These are phyloP conservation scores for Pleurotus pulmonarius DNA, from an alignment of 768 basidiomycete genomes.

Conservation along the genomic window DNA sequence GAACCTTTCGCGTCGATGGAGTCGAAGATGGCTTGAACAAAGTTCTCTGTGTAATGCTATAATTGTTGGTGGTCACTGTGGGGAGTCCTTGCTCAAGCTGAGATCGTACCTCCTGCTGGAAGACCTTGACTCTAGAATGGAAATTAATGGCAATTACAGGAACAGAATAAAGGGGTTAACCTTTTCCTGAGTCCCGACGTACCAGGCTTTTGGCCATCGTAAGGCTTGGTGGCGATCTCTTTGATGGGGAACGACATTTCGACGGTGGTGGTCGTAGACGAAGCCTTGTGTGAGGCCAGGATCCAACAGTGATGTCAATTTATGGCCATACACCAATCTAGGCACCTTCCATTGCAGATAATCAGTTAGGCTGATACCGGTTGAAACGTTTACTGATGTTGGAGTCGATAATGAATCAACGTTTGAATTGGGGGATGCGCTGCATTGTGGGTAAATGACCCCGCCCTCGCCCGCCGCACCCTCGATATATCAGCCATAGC, in stretches of 20 bases:
- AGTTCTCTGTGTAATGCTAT: constrained; percentile 99
- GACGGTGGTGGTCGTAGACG: not conserved
- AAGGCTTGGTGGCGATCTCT: constrained; percentile 79
- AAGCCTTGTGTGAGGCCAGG: not conserved
- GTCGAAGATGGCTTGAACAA: constrained; percentile 90
- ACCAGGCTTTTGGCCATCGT: constrained; percentile 94
- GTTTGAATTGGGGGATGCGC: not conserved
- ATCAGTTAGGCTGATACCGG: not conserved
- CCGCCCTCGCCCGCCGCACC: no score
- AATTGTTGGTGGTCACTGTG: constrained; percentile 7
- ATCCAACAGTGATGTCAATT: constrained; percentile 6
- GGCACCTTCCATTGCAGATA: constrained; percentile 3
- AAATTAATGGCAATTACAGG: constrained; percentile 18
- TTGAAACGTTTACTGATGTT: not conserved
- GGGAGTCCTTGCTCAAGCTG: not conserved
- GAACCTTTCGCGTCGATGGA: constrained; percentile 78
- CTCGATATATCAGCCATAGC: no score
- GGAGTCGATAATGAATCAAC: not conserved
- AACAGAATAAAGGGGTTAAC: constrained; percentile 34
- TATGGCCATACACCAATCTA: constrained; percentile 3
- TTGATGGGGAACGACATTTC: constrained; percentile 50
- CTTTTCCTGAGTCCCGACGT: constrained; percentile 97
- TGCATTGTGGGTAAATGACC: no score
- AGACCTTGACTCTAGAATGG: constrained; percentile 82
- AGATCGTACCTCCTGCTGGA: constrained; percentile 83